A percentile compares a stretch with the other conserved stretches of the same genome.
Evolutionary conservation across 352 stramenopile species (phyloP).

Genomic region (Achlya hypogyna): DNA sequence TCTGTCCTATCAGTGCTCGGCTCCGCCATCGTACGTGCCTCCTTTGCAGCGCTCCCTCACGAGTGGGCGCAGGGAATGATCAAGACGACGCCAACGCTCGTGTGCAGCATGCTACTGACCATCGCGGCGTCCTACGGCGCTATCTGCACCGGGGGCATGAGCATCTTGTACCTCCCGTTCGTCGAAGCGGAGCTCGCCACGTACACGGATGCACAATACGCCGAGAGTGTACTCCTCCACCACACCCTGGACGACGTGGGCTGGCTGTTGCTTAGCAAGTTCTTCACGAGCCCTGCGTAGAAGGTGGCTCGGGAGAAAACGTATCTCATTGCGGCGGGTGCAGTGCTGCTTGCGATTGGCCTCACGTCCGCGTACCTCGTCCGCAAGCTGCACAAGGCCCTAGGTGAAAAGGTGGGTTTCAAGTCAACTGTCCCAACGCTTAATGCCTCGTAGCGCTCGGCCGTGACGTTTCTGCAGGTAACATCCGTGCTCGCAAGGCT

Average conservation of each 20-base stretch:
- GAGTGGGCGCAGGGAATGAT: conserved; percentile 29
- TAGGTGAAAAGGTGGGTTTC: conserved; percentile 33
- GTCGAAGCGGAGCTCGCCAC: conserved; percentile 34
- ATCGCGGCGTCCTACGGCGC: conserved; percentile 40
- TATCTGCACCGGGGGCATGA: conserved; percentile 44
- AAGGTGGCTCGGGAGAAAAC: conserved; percentile 37
- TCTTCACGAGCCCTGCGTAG: conserved; percentile 1
- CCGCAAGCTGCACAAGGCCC: conserved; percentile 33
- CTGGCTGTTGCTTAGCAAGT: neutral
- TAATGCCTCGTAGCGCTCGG: conserved; percentile 23
- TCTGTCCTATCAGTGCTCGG: neutral
- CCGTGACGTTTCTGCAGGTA: conserved; percentile 56
- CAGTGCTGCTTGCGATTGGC: conserved; percentile 31
- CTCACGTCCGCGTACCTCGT: conserved; percentile 31
- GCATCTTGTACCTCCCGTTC: conserved; percentile 41
- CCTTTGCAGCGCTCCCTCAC: neutral
- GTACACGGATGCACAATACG: conserved; percentile 41
- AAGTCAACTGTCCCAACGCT: neutral
- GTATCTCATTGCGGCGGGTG: conserved; percentile 31
- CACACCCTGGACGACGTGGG: neutral
- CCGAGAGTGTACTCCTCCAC: conserved; percentile 11
- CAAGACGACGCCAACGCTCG: conserved; percentile 38
- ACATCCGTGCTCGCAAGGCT: neutral
- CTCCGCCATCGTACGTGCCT: neutral
- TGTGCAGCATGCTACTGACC: conserved; percentile 45